Evolutionary conservation across 352 stramenopile genomes (phyloP).

Genomic region (Globisporangium solare): DNA sequence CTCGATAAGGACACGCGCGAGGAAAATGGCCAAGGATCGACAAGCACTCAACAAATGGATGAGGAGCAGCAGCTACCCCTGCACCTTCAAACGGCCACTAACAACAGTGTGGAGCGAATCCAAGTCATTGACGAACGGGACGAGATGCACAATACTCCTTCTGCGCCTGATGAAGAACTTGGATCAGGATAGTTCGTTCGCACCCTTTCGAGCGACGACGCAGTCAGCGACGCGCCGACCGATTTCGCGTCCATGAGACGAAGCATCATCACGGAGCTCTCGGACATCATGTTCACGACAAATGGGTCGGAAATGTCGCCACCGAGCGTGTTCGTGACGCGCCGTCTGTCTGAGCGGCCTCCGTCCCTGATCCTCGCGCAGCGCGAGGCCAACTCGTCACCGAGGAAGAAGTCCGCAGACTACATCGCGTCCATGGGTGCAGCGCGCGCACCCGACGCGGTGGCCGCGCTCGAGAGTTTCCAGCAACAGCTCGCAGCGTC

Average conservation of each 20-base stretch:
- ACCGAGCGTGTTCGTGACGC: neutral
- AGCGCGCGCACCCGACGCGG: too few species aligned
- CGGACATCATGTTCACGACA: conserved; percentile 6
- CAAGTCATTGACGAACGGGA: neutral
- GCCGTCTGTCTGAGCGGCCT: conserved; percentile 12
- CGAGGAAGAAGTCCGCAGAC: conserved; percentile 12
- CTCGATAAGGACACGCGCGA: neutral
- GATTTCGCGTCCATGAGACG: neutral
- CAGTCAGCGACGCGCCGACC: too few species aligned
- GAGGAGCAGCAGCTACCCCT: too few species aligned
- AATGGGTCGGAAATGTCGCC: neutral
- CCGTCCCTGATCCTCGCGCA: conserved; percentile 10
- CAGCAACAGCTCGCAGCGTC: neutral
- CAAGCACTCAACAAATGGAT: too few species aligned
- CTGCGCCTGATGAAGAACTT: neutral
- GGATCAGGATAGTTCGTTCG: neutral
- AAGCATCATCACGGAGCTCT: conserved; percentile 15
- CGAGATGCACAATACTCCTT: neutral
- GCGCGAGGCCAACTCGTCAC: neutral
- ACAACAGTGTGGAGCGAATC: neutral
- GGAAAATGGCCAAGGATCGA: neutral
- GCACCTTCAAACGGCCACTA: neutral
- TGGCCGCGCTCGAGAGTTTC: too few species aligned
- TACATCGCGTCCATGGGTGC: too few species aligned
- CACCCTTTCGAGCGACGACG: neutral